Conservation (phyloP, 31 red algal genomes). For the Endocladia muricata region DNA sequence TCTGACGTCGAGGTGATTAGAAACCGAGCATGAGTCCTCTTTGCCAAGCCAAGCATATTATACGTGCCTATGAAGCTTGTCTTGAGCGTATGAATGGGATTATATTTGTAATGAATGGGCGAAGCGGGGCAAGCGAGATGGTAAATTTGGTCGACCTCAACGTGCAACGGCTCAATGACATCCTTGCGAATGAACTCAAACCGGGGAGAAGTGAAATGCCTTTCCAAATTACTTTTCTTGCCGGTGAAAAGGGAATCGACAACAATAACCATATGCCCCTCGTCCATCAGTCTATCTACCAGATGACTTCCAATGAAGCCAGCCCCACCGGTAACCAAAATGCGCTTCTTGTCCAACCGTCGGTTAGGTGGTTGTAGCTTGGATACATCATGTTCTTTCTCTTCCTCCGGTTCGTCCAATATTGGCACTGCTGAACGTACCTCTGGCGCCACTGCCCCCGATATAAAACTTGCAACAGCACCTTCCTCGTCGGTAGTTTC, state of each 20-base stretch:
- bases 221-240: conserved; percentile 87
- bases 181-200: conserved; percentile 98
- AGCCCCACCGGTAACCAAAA: conserved; percentile 98
- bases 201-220: conserved; percentile 66
- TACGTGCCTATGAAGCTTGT: conserved; percentile 96
- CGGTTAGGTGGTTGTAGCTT: conserved; percentile 87
- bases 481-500: no score
- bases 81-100: conserved; percentile 96
- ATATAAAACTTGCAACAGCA: no score
- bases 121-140: conserved; percentile 96
- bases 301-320: conserved; percentile 99
- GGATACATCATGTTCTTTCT: conserved; percentile 55
- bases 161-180: conserved; percentile 74
- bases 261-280: conserved; percentile 96
- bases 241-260: conserved; percentile 95
- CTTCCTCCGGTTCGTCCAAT: conserved; percentile 35
- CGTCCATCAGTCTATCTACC: conserved; percentile 95
- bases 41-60: conserved; percentile 97
- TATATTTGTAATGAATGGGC: conserved; percentile 97
- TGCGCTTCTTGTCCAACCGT: conserved; percentile 60
- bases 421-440: conserved; percentile 45
- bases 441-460: no score
- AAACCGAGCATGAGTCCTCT: conserved; percentile 78
- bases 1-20: conserved; percentile 93
- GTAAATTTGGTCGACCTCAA: conserved; percentile 96